These are phyloP conservation scores for Xylaria telfairii DNA, from an alignment of 495 filamentous ascomycete genomes.

Conservation along the genomic window DNA sequence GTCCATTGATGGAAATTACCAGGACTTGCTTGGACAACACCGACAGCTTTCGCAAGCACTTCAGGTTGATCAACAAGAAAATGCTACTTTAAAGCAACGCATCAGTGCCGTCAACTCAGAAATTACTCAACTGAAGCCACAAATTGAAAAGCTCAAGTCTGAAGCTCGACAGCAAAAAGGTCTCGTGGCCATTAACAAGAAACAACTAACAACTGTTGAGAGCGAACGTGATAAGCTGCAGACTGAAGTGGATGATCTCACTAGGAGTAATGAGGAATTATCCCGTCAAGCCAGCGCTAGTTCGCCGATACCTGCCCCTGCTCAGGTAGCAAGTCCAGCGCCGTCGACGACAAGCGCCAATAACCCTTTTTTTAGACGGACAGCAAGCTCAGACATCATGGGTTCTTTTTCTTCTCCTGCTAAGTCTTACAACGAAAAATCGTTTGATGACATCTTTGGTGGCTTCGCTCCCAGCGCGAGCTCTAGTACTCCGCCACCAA, in stretches of 20 bases:
- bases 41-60: slow-evolving; percentile 74
- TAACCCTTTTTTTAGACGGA: slow-evolving; percentile 89
- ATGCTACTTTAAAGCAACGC: slow-evolving; percentile 80
- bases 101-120: slow-evolving; percentile 83
- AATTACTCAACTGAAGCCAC: slow-evolving; percentile 80
- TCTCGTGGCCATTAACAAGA: slow-evolving; percentile 95
- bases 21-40: slow-evolving; percentile 86
- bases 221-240: slow-evolving; percentile 84
- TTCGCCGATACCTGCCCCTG: slow-evolving; percentile 42
- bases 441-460: slow-evolving; percentile 91
- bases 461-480: slow-evolving; percentile 57
- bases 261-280: slow-evolving; percentile 65
- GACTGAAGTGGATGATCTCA: slow-evolving; percentile 72
- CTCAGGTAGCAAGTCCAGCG: slow-evolving; percentile 66
- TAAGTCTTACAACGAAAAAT: slow-evolving; percentile 61
- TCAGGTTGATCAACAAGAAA: slow-evolving; percentile 88
- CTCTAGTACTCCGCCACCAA: slow-evolving; percentile 60
- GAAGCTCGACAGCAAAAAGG: slow-evolving; percentile 95
- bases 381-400: slow-evolving; percentile 70
- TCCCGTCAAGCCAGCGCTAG: slow-evolving; percentile 50
- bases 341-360: slow-evolving; percentile 77
- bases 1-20: slow-evolving; percentile 77
- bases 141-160: slow-evolving; percentile 86
- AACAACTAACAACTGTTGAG: slow-evolving; percentile 90
- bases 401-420: slow-evolving; percentile 56